These are phyloP conservation scores for Mycena venus DNA, from an alignment of 768 basidiomycete genomes.

Conservation along the genomic window DNA sequence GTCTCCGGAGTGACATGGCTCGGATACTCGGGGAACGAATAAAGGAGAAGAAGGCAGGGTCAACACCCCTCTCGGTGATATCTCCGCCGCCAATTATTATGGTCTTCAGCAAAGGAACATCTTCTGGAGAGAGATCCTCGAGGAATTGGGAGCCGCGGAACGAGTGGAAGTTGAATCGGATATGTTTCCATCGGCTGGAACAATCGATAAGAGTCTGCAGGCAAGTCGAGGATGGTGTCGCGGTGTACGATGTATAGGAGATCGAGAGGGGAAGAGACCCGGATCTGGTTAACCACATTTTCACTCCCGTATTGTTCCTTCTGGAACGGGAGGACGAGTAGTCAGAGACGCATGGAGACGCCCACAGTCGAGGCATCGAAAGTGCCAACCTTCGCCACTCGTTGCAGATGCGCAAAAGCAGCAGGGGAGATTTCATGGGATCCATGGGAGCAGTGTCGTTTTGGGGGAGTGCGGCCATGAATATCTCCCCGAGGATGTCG, in stretches of 20 bases:
- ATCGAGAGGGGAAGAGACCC: not conserved
- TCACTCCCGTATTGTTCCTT: not conserved
- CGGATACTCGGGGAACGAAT: not conserved
- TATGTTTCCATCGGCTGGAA: not conserved
- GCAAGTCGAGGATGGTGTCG: too few relatives aligned
- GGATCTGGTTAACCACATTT: not conserved
- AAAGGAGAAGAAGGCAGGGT: not conserved
- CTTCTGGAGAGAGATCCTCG: not conserved
- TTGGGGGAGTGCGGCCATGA: not conserved
- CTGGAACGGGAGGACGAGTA: not conserved
- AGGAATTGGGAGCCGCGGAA: not conserved
- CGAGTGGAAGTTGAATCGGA: not conserved
- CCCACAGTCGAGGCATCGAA: not conserved
- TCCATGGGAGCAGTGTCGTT: not conserved
- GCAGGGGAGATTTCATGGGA: not conserved
- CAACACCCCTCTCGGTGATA: not conserved
- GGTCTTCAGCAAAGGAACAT: not conserved
- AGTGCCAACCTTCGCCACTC: constrained; percentile 1
- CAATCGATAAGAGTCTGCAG: not conserved
- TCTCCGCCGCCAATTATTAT: not conserved
- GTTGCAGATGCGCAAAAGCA: not conserved
- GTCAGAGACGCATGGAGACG: too few relatives aligned
- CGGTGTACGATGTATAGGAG: too few relatives aligned
- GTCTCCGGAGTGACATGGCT: not conserved
- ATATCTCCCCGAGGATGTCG: constrained; percentile 15